Base-by-base conservation (phyloP, 805 yeast species). In the Kuraishia ogatae region DNA sequence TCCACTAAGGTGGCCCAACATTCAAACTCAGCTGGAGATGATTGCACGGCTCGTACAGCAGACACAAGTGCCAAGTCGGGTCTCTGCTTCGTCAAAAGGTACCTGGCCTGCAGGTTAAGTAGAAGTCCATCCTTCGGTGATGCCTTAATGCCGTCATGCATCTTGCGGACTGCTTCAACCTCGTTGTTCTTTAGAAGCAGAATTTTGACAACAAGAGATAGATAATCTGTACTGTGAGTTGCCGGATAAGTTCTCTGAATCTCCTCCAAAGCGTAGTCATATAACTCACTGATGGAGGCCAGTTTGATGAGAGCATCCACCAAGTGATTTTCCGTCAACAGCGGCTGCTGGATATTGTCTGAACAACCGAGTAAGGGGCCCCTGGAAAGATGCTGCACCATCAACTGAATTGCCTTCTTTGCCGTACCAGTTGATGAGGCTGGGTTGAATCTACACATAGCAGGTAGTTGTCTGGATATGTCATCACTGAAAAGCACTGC, bases 1-100 rank as follows among this genome's bases (percentile, higher is more conserved):
- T 82, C 73, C 4, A 87, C 79, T 50, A 89, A 71, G 43, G 74
- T 71, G 56, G 79, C 80, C 97, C 97, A 89, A 28, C 86, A 72
- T 53, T 77, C 79, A 64, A 85, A 89, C 65, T 86, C 93, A 1
- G 89, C 75, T 0, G 96, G 96, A n/a, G 87, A 73, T 1, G 87
- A 74, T 53, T 79, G 74, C 20, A 87, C 83, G 3, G 91, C 80
- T 24, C 80, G 74, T 20, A 75, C 69, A 0, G 96, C 87, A 10
- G 85, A 70, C 22, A 74, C 68, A 19, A 81, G 65, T 0, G 96
- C 96, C 49, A 80, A 64, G 47, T 75, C 78, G 19, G 76, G 72
- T n/a, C 81, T 63, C 24, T 72, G 67, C 64, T 84, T 85, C 7
- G 77, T 63, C 4, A 85, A 68, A 54, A 89, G 72, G 62, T 84